Percentiles rank a stretch among this genome's conserved stretches.
These are phyloP conservation scores for Zygoascus meyerae DNA, from an alignment of 1,139 yeast genomes.

Conservation along the genomic window DNA sequence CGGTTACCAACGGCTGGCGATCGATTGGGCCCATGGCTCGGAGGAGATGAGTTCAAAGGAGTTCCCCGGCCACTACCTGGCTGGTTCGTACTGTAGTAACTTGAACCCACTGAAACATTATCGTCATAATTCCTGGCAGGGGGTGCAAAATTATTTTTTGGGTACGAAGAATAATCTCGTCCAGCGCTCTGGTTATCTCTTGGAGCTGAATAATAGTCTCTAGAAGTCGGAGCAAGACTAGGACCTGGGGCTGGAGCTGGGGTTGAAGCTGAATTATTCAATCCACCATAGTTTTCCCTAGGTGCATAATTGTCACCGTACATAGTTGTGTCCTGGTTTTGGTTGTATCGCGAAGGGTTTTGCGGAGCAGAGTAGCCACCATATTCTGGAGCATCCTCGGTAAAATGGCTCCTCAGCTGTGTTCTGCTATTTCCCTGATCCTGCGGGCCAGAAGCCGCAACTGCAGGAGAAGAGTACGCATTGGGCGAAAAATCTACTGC, in stretches of 20 bases:
- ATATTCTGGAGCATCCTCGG: not conserved
- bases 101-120: not conserved
- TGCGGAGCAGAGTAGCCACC: too few relatives aligned
- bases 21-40: slow-evolving; percentile 5
- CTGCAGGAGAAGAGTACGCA: not conserved
- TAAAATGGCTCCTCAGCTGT: slow-evolving; percentile 2
- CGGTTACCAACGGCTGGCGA: slow-evolving; percentile 13
- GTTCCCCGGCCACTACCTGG: too few relatives aligned
- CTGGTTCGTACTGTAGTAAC: slow-evolving; percentile 1
- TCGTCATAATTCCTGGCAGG: not conserved
- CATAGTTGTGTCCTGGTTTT: not conserved
- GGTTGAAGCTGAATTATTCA: not conserved
- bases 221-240: not conserved
- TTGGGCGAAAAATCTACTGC: not conserved
- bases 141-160: not conserved
- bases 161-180: too few relatives aligned
- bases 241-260: not conserved
- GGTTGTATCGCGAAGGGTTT: too few relatives aligned
- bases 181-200: too few relatives aligned
- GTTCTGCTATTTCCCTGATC: not conserved
- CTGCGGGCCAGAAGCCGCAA: not conserved
- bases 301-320: too few relatives aligned
- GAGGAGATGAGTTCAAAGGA: slow-evolving; percentile 1
- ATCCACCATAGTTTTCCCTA: not conserved
- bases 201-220: too few relatives aligned